Base-by-base conservation (phyloP, 768 basidiomycete genomes). In the Thelephora aurantiotincta region DNA sequence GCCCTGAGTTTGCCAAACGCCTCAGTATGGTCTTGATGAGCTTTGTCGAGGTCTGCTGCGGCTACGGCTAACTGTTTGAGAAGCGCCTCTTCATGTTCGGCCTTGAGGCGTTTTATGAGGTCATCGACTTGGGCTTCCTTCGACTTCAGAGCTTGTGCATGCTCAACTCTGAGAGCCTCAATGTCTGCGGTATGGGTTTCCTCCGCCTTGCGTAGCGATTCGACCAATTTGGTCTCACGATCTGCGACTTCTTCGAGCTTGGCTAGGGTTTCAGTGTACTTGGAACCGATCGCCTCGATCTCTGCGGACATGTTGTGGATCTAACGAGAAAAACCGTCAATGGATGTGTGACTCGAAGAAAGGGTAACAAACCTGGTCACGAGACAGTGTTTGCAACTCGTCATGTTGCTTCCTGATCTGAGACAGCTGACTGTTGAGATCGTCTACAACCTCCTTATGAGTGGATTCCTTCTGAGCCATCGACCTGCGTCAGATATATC, bases 401-500 rank as follows among this genome's bases (percentile, higher is more conserved):
- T 93, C 88, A 44, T 89, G 77, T 58, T 89, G 83, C 36, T 85
- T 74, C 48, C 80, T 79, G 50, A 83, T 75, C 54, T 80, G 71
- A 55, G 54, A 60, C 19, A 96, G 69, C 57, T 93, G 77, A 12
- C 67, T 58, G 38, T 78, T 80, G 52, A 97, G 70, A 30, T 68
- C 67, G 36, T 88, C 80, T 22, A 96, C 83, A 19, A 75, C 60
- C 57, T 94, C 88, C 33, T 78, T 77, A 60, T 98, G 94, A 33
- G 79, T 71, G 3, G 88, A 83, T 62, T 99, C 96, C 61, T 98
- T 98, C 66, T 88, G 83, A 2, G 93, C 93, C 94, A 98, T 97
- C 2, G 94, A 89, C 52, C 91, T 96, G 50, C 11, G 55, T 41
- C 42, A 7, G 23, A 35, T 51, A 51, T 38, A 50, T 57, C 33